Evolutionary conservation across 176 grass and related monocot species (phyloP).

Genomic region (Oryza brachyantha): DNA sequence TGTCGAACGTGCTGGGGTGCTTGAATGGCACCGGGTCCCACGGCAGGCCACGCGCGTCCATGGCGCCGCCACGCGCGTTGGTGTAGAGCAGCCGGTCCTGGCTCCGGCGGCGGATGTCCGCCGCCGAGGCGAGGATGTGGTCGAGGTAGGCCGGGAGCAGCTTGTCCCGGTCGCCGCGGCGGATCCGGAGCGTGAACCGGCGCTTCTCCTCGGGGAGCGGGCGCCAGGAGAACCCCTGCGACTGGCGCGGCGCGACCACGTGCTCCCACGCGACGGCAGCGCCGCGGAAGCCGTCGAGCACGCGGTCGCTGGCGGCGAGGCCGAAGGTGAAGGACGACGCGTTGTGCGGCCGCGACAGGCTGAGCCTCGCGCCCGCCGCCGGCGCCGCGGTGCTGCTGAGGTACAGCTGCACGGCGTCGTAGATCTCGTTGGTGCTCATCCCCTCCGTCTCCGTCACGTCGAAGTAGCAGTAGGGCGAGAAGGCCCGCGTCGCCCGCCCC

Average conservation of each 20-base stretch:
- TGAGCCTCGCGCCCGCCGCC: constrained; percentile 48
- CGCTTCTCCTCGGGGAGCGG: constrained; percentile 92
- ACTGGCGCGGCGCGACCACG: constrained; percentile 78
- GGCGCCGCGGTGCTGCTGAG: constrained; percentile 69
- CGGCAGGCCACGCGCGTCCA: constrained; percentile 62
- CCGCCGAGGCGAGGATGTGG: constrained; percentile 68
- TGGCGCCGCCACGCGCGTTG: constrained; percentile 63
- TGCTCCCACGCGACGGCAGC: constrained; percentile 81
- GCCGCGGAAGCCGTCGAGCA: constrained; percentile 60
- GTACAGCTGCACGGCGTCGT: constrained; percentile 87
- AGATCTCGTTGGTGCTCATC: constrained; percentile 90
- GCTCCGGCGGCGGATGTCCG: constrained; percentile 60
- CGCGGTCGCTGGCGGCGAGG: constrained; percentile 76
- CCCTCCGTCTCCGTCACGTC: constrained; percentile 93
- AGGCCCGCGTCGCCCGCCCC: constrained; percentile 26
- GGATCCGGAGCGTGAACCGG: constrained; percentile 85
- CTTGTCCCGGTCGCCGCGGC: constrained; percentile 56
- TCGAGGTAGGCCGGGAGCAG: constrained; percentile 72
- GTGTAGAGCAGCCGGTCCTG: constrained; percentile 87
- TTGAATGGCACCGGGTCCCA: constrained; percentile 90
- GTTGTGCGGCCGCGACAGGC: constrained; percentile 72
- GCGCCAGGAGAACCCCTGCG: constrained; percentile 60
- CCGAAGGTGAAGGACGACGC: constrained; percentile 85
- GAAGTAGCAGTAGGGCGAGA: constrained; percentile 89
- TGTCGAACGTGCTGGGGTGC: constrained; percentile 85